Conservation (phyloP, 495 filamentous ascomycete species). For the Haplographium delicatum region DNA sequence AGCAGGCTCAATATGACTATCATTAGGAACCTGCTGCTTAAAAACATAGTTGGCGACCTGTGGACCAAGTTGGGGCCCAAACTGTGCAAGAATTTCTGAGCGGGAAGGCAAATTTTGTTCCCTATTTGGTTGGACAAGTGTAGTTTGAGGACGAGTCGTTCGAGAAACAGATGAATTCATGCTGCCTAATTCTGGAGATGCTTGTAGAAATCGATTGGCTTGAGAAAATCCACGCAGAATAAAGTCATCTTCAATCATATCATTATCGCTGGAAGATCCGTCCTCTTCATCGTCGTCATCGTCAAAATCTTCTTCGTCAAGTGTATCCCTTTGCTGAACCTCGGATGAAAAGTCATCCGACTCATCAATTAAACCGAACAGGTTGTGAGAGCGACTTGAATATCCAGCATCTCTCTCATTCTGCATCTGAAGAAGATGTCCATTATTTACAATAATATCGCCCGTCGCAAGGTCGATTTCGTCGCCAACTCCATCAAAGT, state of each 20-base stretch:
- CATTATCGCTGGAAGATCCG: conserved; percentile 22
- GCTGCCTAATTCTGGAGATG: conserved; percentile 5
- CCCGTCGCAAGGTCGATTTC: conserved; percentile 76
- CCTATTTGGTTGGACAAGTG: background rate
- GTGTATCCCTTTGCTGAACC: conserved; percentile 13
- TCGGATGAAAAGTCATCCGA: conserved; percentile 4
- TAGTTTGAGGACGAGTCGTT: background rate
- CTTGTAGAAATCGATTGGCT: conserved; percentile 16
- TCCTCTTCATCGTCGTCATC: conserved; percentile 12
- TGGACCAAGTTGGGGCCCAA: conserved; percentile 23
- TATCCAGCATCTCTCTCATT: conserved; percentile 44
- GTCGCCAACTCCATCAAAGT: conserved; percentile 77
- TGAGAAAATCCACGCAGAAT: conserved; percentile 26
- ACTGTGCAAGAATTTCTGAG: conserved; percentile 22
- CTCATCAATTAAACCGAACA: background rate
- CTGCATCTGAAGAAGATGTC: conserved; percentile 61
- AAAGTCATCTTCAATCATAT: conserved; percentile 24
- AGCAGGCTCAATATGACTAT: conserved; percentile 16
- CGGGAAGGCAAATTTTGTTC: conserved; percentile 11
- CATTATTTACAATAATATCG: conserved; percentile 79
- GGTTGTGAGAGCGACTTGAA: background rate
- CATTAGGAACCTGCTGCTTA: conserved; percentile 11
- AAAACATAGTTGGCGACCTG: conserved; percentile 21
- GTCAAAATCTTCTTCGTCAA: conserved; percentile 18
- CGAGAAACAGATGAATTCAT: background rate